Evolutionary conservation across 371 early-diverging fungal genomes (phyloP).

Genomic region (Mortierella sp.): DNA sequence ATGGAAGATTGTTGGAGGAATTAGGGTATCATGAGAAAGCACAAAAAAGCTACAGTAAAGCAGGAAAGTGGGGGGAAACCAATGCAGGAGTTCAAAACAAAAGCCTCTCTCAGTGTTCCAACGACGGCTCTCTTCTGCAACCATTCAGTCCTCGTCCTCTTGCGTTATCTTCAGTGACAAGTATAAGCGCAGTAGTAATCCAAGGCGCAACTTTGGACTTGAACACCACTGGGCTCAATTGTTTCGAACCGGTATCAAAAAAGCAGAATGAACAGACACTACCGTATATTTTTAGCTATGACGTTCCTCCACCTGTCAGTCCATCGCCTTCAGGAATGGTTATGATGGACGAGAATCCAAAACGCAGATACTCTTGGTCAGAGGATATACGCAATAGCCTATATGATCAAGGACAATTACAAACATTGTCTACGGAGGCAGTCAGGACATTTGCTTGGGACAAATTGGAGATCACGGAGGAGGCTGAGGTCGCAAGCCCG

Average conservation of each 20-base stretch:
- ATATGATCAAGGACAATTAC: slow-evolving; percentile 12
- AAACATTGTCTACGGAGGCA: neutral
- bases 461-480: neutral
- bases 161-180: too few relatives aligned
- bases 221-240: too few relatives aligned
- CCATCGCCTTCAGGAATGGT: neutral
- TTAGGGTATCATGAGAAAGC: neutral
- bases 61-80: neutral
- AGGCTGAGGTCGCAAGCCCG: slow-evolving; percentile 6
- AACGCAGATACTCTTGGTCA: neutral
- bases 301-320: neutral
- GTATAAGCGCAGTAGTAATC: too few relatives aligned
- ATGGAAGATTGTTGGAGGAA: neutral
- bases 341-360: neutral
- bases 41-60: neutral
- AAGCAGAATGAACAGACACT: too few relatives aligned
- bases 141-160: too few relatives aligned
- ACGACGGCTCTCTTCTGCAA: too few relatives aligned
- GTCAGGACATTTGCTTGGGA: slow-evolving; percentile 8
- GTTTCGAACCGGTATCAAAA: too few relatives aligned
- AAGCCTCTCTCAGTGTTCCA: too few relatives aligned
- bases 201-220: too few relatives aligned
- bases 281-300: neutral
- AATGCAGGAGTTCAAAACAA: too few relatives aligned
- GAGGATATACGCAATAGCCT: neutral